Percentiles rank a stretch among this genome's conserved stretches.
Conservation (phyloP, 129 eudicot species). For the Oenanthe sinensis region DNA sequence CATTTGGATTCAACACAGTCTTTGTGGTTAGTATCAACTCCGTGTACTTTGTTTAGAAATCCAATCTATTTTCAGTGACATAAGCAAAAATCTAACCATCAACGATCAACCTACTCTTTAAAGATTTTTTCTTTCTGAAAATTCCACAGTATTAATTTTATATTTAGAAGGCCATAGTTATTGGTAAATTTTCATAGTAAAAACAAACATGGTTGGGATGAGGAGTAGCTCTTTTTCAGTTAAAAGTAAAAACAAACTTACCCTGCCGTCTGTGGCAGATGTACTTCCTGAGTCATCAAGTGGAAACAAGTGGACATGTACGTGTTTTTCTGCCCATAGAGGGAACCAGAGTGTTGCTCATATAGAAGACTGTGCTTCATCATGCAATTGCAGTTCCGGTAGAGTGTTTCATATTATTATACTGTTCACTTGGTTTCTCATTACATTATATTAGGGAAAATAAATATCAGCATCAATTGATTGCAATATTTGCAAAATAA, state of each 20-base stretch:
- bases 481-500: not conserved
- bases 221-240: not conserved
- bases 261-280: constrained; percentile 27
- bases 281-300: constrained; percentile 35
- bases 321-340: constrained; percentile 39
- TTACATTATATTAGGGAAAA: not conserved
- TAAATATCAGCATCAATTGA: not conserved
- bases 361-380: constrained; percentile 51
- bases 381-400: constrained; percentile 83
- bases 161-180: not conserved
- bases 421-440: not conserved
- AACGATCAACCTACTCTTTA: not conserved
- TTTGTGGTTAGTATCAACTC: constrained; percentile 39
- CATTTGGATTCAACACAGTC: constrained; percentile 36
- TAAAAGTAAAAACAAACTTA: not conserved
- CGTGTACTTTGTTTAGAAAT: not conserved
- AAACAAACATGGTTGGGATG: not conserved
- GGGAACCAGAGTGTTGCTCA: constrained; percentile 25
- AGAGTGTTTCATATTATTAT: constrained; percentile 16
- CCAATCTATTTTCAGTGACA: not conserved
- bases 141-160: too few species aligned
- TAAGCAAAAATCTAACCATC: not conserved
- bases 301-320: constrained; percentile 60
- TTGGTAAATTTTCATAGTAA: not conserved
- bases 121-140: not conserved